Evolutionary conservation across 108 stramenopile genomes (phyloP).

Genomic region (Pseudonitzschia pungens): DNA sequence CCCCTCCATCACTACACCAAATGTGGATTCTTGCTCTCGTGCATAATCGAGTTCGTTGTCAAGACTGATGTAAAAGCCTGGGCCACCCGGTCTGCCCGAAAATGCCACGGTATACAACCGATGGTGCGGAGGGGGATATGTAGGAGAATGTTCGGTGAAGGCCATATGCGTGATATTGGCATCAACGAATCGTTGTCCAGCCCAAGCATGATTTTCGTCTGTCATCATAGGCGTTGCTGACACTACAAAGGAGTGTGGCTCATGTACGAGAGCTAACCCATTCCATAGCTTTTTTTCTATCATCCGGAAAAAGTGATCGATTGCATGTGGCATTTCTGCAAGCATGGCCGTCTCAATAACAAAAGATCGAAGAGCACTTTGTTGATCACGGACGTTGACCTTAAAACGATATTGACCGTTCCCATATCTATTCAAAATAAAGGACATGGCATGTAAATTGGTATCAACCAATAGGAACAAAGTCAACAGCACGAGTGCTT

Average conservation of each 20-base stretch:
- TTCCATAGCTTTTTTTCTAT: slow-evolving; percentile 49
- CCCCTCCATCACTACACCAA: slow-evolving; percentile 36
- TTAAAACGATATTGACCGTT: slow-evolving; percentile 26
- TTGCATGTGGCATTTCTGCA: slow-evolving; percentile 45
- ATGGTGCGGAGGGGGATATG: slow-evolving; percentile 52
- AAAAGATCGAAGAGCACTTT: slow-evolving; percentile 8
- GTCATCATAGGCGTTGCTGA: slow-evolving; percentile 22
- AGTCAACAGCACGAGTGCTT: not conserved
- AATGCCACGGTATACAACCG: slow-evolving; percentile 65
- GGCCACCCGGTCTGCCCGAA: slow-evolving; percentile 77
- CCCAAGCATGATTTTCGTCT: slow-evolving; percentile 22
- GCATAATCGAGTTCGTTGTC: slow-evolving; percentile 24
- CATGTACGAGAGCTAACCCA: slow-evolving; percentile 34
- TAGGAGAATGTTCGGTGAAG: slow-evolving; percentile 62
- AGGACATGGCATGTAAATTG: not conserved
- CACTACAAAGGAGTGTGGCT: slow-evolving; percentile 19
- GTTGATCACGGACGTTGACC: slow-evolving; percentile 23
- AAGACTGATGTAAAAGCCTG: slow-evolving; percentile 77
- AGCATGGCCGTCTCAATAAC: slow-evolving; percentile 36
- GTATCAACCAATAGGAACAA: too few relatives aligned
- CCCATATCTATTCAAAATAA: slow-evolving; percentile 21
- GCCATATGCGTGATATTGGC: slow-evolving; percentile 42
- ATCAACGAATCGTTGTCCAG: slow-evolving; percentile 39
- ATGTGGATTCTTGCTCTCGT: slow-evolving; percentile 29
- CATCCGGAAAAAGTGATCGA: slow-evolving; percentile 48